Conservation (phyloP, 2,329 filamentous ascomycete species). For the Westerdykella ornata region DNA sequence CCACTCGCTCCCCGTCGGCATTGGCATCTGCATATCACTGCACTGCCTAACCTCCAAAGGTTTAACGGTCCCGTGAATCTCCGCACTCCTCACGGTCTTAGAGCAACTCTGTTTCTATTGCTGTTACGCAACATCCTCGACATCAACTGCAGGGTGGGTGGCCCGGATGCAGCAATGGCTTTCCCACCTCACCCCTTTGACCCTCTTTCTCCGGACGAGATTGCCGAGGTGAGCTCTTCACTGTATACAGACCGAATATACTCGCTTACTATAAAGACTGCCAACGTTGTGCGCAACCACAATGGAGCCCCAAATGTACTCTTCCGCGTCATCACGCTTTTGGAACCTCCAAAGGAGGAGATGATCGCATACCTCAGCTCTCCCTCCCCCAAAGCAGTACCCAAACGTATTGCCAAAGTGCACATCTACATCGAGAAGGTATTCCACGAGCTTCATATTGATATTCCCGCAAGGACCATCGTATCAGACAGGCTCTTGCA, state of each 20-base stretch:
- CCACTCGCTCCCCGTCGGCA: too few species aligned
- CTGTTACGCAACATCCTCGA: too few species aligned
- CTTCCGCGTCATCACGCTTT: slow-evolving; percentile 48
- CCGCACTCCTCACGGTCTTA: too few species aligned
- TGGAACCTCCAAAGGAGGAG: slow-evolving; percentile 46
- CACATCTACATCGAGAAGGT: slow-evolving; percentile 31
- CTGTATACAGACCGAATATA: neutral
- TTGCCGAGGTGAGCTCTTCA: neutral
- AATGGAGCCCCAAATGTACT: slow-evolving; percentile 4
- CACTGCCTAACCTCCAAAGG: too few species aligned
- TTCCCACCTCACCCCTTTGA: slow-evolving; percentile 2
- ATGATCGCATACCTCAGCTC: slow-evolving; percentile 40
- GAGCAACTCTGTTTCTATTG: too few species aligned
- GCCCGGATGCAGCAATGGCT: too few species aligned
- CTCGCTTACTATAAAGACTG: neutral
- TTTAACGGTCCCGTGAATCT: too few species aligned
- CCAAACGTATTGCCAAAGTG: slow-evolving; percentile 38
- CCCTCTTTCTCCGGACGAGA: slow-evolving; percentile 2
- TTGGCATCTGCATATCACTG: too few species aligned
- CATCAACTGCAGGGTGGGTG: too few species aligned
- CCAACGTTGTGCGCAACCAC: neutral
- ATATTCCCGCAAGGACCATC: slow-evolving; percentile 16
- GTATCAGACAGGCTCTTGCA: slow-evolving; percentile 28
- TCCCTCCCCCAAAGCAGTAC: slow-evolving; percentile 35
- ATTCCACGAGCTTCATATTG: slow-evolving; percentile 33